Conservation (phyloP, 768 basidiomycete species). For the Steccherinum ochraceum region DNA sequence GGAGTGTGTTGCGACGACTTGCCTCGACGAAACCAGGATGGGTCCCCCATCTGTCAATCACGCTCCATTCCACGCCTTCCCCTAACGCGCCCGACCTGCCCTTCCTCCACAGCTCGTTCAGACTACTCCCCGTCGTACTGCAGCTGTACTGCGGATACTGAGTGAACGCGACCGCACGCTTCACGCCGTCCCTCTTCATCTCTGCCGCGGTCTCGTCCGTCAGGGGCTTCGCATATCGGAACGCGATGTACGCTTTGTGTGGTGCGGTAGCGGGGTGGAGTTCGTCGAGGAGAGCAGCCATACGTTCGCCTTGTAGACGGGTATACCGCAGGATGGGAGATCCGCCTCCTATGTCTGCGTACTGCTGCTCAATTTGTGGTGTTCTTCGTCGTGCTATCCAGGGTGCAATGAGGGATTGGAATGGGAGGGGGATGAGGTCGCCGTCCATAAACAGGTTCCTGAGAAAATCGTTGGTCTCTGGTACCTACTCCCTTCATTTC, state of each 20-base stretch:
- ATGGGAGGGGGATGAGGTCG: constrained; percentile 93
- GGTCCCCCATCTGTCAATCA: constrained; percentile 97
- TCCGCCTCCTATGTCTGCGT: constrained; percentile 91
- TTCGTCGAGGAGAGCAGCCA: constrained; percentile 90
- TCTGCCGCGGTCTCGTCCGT: constrained; percentile 77
- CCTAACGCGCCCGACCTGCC: constrained; percentile 57
- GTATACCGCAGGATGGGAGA: constrained; percentile 94
- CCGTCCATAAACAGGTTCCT: constrained; percentile 86
- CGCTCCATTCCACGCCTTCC: constrained; percentile 83
- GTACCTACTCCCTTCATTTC: constrained; percentile 47
- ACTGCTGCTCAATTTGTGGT: constrained; percentile 91
- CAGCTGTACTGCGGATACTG: constrained; percentile 99
- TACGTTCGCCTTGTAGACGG: constrained; percentile 77
- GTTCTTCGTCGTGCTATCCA: constrained; percentile 84
- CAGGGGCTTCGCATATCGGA: constrained; percentile 88
- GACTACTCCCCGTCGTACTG: constrained; percentile 94
- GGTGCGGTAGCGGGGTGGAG: constrained; percentile 90
- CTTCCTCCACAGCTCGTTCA: constrained; percentile 84
- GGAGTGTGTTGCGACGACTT: constrained; percentile 18
- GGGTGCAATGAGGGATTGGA: constrained; percentile 84
- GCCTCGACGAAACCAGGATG: constrained; percentile 95
- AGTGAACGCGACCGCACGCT: constrained; percentile 89
- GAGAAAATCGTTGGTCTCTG: constrained; percentile 90
- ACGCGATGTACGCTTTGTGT: constrained; percentile 94
- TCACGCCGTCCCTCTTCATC: constrained; percentile 88